Evolutionary conservation across 2,329 filamentous ascomycete genomes (phyloP), one percentile per base, ranked within the genome.

Genomic region (Neopestalotiopsis sp.): DNA sequence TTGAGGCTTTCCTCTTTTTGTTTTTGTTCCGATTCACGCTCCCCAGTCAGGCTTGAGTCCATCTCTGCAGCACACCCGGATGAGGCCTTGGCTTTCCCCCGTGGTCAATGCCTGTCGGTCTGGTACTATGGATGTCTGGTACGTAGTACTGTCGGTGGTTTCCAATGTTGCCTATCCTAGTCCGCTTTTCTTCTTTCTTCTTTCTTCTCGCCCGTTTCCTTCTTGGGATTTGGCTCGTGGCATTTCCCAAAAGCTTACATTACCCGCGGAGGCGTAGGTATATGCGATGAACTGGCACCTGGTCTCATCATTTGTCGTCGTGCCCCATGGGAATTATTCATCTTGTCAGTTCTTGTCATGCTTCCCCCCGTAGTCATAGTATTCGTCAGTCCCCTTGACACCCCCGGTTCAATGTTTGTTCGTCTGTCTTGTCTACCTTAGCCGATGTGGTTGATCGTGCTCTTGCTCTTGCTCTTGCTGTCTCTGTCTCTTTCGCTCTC

Each of bases 151-250:
- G 24, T 34, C 34, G 59, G 59, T 61, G 30, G n/a, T 62, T 62
- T 62, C n/a, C 30, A 10, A 20, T 62, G 30, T 28, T 64, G 20
- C 40, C 38, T n/a, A 64, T 45, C 61, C 42, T 32, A 38, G 42
- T 42, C n/a, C 30, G 24, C 59, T 38, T 42, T 62, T 62, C 40
- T 10, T 38, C 20, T 20, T 24, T 62, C 14, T 24, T 62, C 17
- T 17, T 56, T 32, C 12, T 38, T 66, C 63, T 58, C 17, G 63
- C 34, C 28, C 42, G 45, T 66, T 66, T 58, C 63, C 49, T 30
- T 66, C 30, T 66, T 66, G 24, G 42, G 32, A 24, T 66, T 28
- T 66, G 63, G 63, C 63, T 57, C 63, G 63, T 66, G 63, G 49
- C 30, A 61, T 61, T 61, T 61, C 59, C 59, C 30, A 34, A 59